These are phyloP conservation scores for Colletotrichum nymphaeae DNA, from an alignment of 2,329 filamentous ascomycete genomes.

Conservation along the genomic window DNA sequence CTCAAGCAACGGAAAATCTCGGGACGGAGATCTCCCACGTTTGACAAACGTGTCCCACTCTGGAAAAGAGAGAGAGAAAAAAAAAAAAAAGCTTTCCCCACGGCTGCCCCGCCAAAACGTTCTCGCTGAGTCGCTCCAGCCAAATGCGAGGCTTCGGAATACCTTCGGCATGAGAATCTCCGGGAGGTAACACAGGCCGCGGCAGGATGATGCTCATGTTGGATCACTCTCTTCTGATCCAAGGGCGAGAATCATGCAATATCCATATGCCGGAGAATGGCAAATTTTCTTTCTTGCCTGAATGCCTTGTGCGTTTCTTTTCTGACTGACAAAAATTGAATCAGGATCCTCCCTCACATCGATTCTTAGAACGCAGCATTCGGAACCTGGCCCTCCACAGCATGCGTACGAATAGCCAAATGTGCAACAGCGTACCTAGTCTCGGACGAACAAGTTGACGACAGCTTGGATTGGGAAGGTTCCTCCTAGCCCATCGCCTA, in stretches of 20 bases:
- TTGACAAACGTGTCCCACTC: slow-evolving; percentile 3
- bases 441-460: background rate
- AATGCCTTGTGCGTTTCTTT: background rate
- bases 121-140: background rate
- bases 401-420: background rate
- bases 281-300: background rate
- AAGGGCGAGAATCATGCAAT: slow-evolving; percentile 25
- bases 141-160: slow-evolving; percentile 26
- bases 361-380: slow-evolving; percentile 10
- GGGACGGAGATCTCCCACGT: slow-evolving; percentile 23
- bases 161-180: slow-evolving; percentile 30
- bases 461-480: background rate
- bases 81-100: background rate
- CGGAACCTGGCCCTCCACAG: slow-evolving; percentile 19
- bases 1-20: slow-evolving; percentile 24
- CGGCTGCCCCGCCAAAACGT: background rate
- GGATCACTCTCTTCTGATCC: slow-evolving; percentile 32
- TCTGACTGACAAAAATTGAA: background rate
- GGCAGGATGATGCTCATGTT: slow-evolving; percentile 13
- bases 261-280: background rate
- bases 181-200: background rate
- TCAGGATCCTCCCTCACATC: background rate
- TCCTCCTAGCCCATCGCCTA: background rate
- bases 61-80: background rate
- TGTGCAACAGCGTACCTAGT: background rate